phyloP scores from a whole-genome alignment of 306 rosid genomes.

The Datisca glomerata region DNA sequence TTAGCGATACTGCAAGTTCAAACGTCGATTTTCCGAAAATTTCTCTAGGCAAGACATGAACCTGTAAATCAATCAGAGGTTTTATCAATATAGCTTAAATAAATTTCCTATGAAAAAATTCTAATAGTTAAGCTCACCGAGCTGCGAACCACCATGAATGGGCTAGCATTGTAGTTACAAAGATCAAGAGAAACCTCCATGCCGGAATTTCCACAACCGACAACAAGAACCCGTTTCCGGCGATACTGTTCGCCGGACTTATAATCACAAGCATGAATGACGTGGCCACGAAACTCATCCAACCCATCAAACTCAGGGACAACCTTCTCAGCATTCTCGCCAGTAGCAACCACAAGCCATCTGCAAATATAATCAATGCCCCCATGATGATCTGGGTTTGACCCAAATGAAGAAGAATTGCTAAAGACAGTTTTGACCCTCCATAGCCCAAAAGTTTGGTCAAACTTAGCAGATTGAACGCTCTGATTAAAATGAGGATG shows the following conservation, averaged over 20 bases:
- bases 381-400: not conserved
- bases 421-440: slow-evolving; percentile 40
- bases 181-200: slow-evolving; percentile 95
- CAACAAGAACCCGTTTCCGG: slow-evolving; percentile 81
- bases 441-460: slow-evolving; percentile 68
- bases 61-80: slow-evolving; percentile 22
- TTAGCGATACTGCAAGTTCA: slow-evolving; percentile 50
- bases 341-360: slow-evolving; percentile 91
- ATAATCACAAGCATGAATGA: slow-evolving; percentile 60
- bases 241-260: slow-evolving; percentile 63
- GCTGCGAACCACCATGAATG: slow-evolving; percentile 75
- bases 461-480: slow-evolving; percentile 56
- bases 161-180: slow-evolving; percentile 66
- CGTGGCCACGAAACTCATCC: slow-evolving; percentile 44
- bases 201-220: slow-evolving; percentile 94
- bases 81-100: not conserved
- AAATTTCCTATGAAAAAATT: not conserved
- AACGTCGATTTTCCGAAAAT: slow-evolving; percentile 66
- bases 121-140: slow-evolving; percentile 31
- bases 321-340: slow-evolving; percentile 88
- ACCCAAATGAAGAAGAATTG: too few relatives aligned
- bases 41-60: slow-evolving; percentile 80
- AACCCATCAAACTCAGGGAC: slow-evolving; percentile 66
- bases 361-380: slow-evolving; percentile 69
- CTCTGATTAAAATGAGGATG: slow-evolving; percentile 51